Evolutionary conservation across 306 rosid genomes (phyloP), one percentile per base, ranked within the genome.

Genomic region (Hippophae gyantsensis): DNA sequence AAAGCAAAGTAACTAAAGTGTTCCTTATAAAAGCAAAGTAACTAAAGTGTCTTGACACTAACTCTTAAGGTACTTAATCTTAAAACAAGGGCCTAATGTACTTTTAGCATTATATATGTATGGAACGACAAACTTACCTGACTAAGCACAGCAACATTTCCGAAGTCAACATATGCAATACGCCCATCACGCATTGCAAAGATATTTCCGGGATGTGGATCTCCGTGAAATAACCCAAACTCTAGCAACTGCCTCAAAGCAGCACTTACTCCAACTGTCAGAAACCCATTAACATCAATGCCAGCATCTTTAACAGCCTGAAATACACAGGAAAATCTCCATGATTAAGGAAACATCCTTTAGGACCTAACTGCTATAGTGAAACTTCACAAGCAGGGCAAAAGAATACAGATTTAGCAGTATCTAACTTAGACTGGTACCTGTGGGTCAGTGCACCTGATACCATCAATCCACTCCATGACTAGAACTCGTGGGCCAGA

Each of bases 401-500:
- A 63, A 7, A 42, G 25, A 50, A 47, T 40, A 62, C 44, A 18
- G 46, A 56, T 60, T 54, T 10, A 69, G 58, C 57, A 59, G 57
- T 80, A 49, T 57, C 14, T 50, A 27, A 56, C 68, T 51, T 58
- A 56, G 66, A 57, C 64, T 68, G 76, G 57, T 78, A 93, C 99
- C 99, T 80, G 81, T 52, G 97, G 97, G 48, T 93, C 75, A 61
- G 99, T 93, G 79, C 99, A 84, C 74, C 99, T 81, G 55, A 93
- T 82, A 52, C 99, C 99, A 79, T 93, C 99, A 68, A 93, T 93
- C 99, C 97, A 93, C 76, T 93, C 99, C 99, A 93, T 93, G 43
- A 93, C 99, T 60, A 93, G 72, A 70, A 93, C 99, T 46, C 89
- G 96, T 44, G 82, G 46, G 65, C 99, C 96, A 57, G 71, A 93